Evolutionary conservation across 73 alveolate species (phyloP).

Genomic region (Halteria grandinella): DNA sequence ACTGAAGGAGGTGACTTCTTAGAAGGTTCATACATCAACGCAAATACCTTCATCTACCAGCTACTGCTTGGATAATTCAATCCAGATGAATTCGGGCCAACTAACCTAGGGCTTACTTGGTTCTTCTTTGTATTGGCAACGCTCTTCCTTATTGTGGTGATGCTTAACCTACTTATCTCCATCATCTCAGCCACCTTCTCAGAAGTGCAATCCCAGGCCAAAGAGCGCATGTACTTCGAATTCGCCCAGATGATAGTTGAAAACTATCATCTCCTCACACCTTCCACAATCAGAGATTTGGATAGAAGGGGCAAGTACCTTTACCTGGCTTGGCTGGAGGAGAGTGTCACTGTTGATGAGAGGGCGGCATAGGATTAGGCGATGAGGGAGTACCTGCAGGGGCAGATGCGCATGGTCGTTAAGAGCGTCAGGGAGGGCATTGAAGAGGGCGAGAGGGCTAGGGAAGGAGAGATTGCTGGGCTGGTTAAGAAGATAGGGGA

Average conservation of each 20-base stretch:
- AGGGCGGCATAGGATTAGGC: too few relatives aligned
- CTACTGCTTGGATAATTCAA: not conserved
- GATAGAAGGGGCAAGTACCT: not conserved
- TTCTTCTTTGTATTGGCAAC: not conserved
- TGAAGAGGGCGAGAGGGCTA: too few relatives aligned
- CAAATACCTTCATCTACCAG: not conserved
- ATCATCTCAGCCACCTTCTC: not conserved
- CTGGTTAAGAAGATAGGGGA: too few relatives aligned
- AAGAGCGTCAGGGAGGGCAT: too few relatives aligned
- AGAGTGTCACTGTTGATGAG: too few relatives aligned
- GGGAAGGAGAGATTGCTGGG: too few relatives aligned
- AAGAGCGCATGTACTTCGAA: not conserved
- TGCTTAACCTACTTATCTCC: not conserved
- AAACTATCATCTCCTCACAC: not conserved
- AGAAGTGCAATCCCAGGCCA: not conserved
- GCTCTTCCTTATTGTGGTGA: not conserved
- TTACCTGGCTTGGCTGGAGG: not conserved
- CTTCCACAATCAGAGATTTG: too few relatives aligned
- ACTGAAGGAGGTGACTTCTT: not conserved
- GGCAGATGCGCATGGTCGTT: too few relatives aligned
- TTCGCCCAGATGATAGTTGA: not conserved
- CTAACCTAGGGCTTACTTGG: not conserved
- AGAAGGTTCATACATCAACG: not conserved
- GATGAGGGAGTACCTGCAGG: too few relatives aligned
- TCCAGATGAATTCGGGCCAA: not conserved